Base-by-base conservation (phyloP, 2,329 filamentous ascomycete species). In the Fusarium acutatum region DNA sequence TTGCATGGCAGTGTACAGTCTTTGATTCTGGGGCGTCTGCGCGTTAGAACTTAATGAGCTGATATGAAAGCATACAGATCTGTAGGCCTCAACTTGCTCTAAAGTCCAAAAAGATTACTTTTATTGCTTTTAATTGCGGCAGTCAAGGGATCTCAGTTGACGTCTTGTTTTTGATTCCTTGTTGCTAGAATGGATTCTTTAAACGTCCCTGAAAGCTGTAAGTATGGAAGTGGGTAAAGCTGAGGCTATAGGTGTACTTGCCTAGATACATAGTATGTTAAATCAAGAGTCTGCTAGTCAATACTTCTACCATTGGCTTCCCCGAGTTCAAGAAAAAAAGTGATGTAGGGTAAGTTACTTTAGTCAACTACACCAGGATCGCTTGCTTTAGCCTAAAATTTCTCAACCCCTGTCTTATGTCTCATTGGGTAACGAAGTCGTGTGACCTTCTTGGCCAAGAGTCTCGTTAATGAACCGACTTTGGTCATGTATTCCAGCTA, bases 321-420 rank as follows among this genome's bases (percentile, higher is more conserved):
- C 22, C 7, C 0, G 8, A 18, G 14, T 9, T 18, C 1, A 0
- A 3, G 7, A 9, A 4, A 0, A 9, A 17, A 3, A n/a, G 1
- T 6, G 14, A 37, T 53, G 3, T 28, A 37, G 49, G 49, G 49
- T 53, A 53, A 22, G 32, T 3, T 9, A 6, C 5, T 9, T 15
- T 2, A 1, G 7, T 5, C 5, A 0, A 20, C 10, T 20, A 8
- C 2, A 6, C n/a, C 32, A 37, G 13, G 3, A 11, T 12, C 2
- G n/a, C 32, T 7, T 53, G 7, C 14, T 9, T 17, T 53, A 37
- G 49, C 32, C 24, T 37, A 9, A 13, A 53, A 53, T 37, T 7
- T 22, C 32, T 28, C 2, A 2, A 9, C 32, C 32, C 24, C n/a
- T 13, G 49, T 37, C 49, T 9, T 17, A n/a, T 26, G 24, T 37